Evolutionary conservation across 495 filamentous ascomycete species (phyloP).

Genomic region (Neurospora sp.): DNA sequence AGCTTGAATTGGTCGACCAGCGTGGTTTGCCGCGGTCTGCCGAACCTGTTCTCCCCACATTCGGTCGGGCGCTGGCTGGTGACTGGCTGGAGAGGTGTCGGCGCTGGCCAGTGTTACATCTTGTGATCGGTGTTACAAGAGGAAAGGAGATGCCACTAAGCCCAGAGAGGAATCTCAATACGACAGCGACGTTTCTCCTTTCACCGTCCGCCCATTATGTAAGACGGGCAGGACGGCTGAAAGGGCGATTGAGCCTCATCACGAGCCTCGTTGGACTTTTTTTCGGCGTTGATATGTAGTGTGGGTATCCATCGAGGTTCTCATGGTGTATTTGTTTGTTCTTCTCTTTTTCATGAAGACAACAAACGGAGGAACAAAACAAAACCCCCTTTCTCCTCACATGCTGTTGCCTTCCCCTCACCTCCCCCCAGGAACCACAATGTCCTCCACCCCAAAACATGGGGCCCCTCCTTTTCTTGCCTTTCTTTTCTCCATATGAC

Average conservation of each 20-base stretch:
- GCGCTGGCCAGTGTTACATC: background rate
- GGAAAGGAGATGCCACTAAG: background rate
- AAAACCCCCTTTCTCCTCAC: background rate
- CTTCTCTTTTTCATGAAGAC: background rate
- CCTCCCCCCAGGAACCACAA: background rate
- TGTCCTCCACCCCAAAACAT: background rate
- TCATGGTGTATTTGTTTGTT: background rate
- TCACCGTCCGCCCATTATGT: background rate
- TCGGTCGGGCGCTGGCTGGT: background rate
- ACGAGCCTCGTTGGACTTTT: background rate
- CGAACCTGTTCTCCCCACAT: slow-evolving; percentile 2
- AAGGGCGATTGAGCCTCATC: background rate
- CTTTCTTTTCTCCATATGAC: background rate
- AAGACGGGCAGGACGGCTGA: background rate
- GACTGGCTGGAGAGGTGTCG: background rate
- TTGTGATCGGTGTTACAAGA: background rate
- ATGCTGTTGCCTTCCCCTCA: background rate
- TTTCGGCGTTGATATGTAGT: background rate
- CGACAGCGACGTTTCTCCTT: background rate
- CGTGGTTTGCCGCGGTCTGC: slow-evolving; percentile 4
- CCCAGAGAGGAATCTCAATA: background rate
- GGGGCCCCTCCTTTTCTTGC: background rate
- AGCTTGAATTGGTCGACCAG: background rate
- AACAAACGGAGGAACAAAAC: background rate
- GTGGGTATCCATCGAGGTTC: background rate